phyloP scores from a whole-genome alignment of 805 yeast genomes.

The Saccharomyces kudriavzevii region DNA sequence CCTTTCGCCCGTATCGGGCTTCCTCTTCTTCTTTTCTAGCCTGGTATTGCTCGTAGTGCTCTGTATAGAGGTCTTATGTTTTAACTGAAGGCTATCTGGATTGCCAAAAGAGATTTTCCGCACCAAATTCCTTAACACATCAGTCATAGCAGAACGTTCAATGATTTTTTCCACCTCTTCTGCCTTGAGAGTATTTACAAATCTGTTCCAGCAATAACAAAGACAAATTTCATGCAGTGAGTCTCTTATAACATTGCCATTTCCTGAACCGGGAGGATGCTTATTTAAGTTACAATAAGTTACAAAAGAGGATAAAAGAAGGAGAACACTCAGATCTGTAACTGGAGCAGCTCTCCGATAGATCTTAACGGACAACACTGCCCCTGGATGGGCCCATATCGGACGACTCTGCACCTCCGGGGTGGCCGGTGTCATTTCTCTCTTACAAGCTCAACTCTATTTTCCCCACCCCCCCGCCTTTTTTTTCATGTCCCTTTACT shows the following conservation, averaged over 20 bases:
- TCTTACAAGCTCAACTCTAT: neutral
- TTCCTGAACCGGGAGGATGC: neutral
- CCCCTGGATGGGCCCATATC: neutral
- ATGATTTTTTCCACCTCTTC: neutral
- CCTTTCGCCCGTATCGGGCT: slow-evolving; percentile 2
- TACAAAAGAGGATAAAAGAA: neutral
- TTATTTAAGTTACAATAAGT: neutral
- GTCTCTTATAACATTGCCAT: neutral
- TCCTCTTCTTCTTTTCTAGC: neutral
- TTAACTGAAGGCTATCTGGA: neutral
- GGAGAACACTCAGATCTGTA: neutral
- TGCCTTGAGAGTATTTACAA: neutral
- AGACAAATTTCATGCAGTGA: neutral
- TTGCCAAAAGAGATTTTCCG: neutral
- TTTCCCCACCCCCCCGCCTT: neutral
- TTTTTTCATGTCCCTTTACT: neutral
- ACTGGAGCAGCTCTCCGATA: neutral
- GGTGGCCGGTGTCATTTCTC: neutral
- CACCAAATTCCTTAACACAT: neutral
- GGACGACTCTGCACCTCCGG: neutral
- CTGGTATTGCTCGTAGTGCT: neutral
- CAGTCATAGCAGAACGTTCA: neutral
- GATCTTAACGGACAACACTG: neutral
- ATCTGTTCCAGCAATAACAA: neutral
- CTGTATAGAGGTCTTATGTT: neutral